Percentiles rank a stretch among this genome's conserved stretches.
These are phyloP conservation scores for Meyerozyma carpophila DNA, from an alignment of 1,139 yeast species.

Conservation along the genomic window DNA sequence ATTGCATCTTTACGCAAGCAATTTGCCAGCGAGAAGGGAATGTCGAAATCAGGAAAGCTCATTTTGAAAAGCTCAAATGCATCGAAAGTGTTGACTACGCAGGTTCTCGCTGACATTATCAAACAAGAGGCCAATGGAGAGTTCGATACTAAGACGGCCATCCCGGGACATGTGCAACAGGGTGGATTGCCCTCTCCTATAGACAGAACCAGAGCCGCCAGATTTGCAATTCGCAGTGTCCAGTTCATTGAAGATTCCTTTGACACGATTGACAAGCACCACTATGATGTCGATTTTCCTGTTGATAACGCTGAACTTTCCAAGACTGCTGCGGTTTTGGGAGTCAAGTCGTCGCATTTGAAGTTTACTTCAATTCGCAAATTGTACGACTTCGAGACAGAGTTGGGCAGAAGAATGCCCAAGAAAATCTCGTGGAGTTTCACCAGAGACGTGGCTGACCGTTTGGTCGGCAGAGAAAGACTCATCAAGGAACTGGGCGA, in stretches of 20 bases:
- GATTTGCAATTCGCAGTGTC: constrained; percentile 84
- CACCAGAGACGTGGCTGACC: constrained; percentile 74
- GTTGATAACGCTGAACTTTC: constrained; percentile 29
- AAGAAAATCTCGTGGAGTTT: constrained; percentile 80
- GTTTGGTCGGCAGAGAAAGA: constrained; percentile 67
- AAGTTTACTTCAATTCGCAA: constrained; percentile 67
- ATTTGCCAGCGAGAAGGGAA: constrained; percentile 54
- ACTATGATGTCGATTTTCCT: constrained; percentile 29
- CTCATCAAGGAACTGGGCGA: background rate
- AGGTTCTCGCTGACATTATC: constrained; percentile 76
- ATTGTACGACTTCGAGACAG: constrained; percentile 84
- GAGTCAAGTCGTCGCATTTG: constrained; percentile 75
- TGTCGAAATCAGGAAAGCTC: constrained; percentile 73
- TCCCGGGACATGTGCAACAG: constrained; percentile 98
- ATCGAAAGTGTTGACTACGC: constrained; percentile 74
- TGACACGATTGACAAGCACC: constrained; percentile 15
- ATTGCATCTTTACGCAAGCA: constrained; percentile 51
- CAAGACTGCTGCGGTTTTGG: constrained; percentile 78
- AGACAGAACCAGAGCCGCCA: constrained; percentile 87
- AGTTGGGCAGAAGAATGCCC: constrained; percentile 76
- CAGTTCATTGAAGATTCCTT: constrained; percentile 66
- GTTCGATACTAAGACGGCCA: constrained; percentile 91
- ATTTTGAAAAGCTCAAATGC: constrained; percentile 84
- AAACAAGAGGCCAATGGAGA: constrained; percentile 68
- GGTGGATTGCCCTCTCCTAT: constrained; percentile 95